Conservation (phyloP, 2,329 filamentous ascomycete species). For the Capronia coronata region DNA sequence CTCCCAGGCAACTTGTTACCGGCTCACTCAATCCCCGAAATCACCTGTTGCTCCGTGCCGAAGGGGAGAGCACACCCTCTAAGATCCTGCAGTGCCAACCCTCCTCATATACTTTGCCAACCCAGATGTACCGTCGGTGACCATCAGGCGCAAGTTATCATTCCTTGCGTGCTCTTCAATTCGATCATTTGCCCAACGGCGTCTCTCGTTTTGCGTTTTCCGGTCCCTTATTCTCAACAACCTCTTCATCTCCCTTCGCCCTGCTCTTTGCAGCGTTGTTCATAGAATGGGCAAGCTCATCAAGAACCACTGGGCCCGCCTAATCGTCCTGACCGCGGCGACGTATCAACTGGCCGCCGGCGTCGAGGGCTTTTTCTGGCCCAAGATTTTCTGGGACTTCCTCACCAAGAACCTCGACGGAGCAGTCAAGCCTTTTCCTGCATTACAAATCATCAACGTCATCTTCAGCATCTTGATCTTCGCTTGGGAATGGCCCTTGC, state of each 20-base stretch:
- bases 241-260: conserved; percentile 1
- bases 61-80: conserved; percentile 6
- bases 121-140: conserved; percentile 19
- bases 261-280: conserved; percentile 3
- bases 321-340: conserved; percentile 83
- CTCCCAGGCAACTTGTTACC: conserved; percentile 9
- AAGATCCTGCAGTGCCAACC: conserved; percentile 4
- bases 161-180: conserved; percentile 14
- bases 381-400: conserved; percentile 98
- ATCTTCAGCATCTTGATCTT: conserved; percentile 71
- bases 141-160: conserved; percentile 19
- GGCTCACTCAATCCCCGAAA: conserved; percentile 21
- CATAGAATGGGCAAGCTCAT: conserved; percentile 85
- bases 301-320: conserved; percentile 97
- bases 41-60: conserved; percentile 14
- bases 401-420: conserved; percentile 81
- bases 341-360: conserved; percentile 76
- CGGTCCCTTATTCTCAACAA: conserved; percentile 5
- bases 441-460: conserved; percentile 85
- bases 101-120: conserved; percentile 19
- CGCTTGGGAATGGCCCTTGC: conserved; percentile 85
- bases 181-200: conserved; percentile 14
- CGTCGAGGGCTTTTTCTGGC: conserved; percentile 91
- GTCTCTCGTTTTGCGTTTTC: conserved; percentile 15
- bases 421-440: conserved; percentile 78